A percentile compares a stretch with the other conserved stretches of the same genome.
These are phyloP conservation scores for Hanseniaspora pseudoguilliermondii DNA, from an alignment of 805 yeast genomes.

Conservation along the genomic window DNA sequence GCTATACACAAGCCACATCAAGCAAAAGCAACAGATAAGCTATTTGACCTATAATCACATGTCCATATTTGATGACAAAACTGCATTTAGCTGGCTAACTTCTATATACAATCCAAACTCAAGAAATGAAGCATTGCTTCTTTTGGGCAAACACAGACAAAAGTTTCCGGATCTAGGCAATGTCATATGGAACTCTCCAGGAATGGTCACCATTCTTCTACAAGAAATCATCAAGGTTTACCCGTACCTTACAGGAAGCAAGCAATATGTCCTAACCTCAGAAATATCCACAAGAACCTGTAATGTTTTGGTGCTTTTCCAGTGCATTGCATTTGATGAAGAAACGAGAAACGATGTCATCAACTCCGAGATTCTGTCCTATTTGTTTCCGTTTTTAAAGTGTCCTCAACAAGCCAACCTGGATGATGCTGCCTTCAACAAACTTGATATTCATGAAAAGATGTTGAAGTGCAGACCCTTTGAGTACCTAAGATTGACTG, in stretches of 20 bases:
- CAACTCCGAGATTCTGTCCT: slow-evolving; percentile 83
- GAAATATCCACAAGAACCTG: slow-evolving; percentile 88
- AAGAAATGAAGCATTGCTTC: slow-evolving; percentile 83
- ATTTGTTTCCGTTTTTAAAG: slow-evolving; percentile 73
- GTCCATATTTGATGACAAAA: slow-evolving; percentile 53
- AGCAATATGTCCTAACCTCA: slow-evolving; percentile 71
- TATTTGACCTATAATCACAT: neutral
- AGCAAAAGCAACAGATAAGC: too few species aligned
- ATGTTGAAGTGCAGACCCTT: slow-evolving; percentile 75
- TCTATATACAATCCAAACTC: slow-evolving; percentile 84
- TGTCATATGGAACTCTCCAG: slow-evolving; percentile 90
- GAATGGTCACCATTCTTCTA: slow-evolving; percentile 82
- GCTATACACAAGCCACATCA: too few species aligned
- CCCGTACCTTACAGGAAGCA: slow-evolving; percentile 42
- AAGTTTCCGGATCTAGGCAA: slow-evolving; percentile 87
- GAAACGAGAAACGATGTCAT: slow-evolving; percentile 77
- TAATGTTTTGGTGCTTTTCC: slow-evolving; percentile 85
- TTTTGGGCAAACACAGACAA: slow-evolving; percentile 86
- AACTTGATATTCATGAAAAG: neutral
- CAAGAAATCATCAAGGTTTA: slow-evolving; percentile 86
- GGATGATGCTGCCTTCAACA: neutral
- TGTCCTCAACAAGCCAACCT: neutral
- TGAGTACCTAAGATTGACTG: slow-evolving; percentile 83
- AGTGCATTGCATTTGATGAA: slow-evolving; percentile 91
- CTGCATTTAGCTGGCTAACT: slow-evolving; percentile 78